Base-by-base conservation (phyloP, 2,329 filamentous ascomycete genomes). In the Emergomyces orientalis region DNA sequence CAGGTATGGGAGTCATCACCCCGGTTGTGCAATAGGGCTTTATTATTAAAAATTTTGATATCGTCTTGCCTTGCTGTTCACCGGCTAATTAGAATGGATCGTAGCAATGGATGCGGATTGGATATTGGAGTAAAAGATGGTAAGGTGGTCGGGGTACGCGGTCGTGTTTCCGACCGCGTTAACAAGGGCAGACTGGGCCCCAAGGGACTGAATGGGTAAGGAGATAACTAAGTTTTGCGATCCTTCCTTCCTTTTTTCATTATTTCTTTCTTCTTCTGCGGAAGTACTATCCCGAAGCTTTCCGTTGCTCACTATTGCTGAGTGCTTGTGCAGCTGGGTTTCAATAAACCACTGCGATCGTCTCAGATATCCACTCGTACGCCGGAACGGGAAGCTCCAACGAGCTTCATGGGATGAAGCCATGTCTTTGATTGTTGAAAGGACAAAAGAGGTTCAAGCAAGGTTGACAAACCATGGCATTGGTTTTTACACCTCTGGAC, bases 401-500 rank as follows among this genome's bases (percentile, higher is more conserved):
- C 69, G 67, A 7, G 71, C 72, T 3, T 68, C 72, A 9, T 76
- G 73, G 75, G 75, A 76, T 55, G 75, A 76, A 64, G 74, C 74
- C 2, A 76, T 76, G 75, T 62, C 63, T n/a, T n/a, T n/a, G n/a
- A n/a, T n/a, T n/a, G n/a, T n/a, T n/a, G n/a, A n/a, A n/a, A n/a
- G n/a, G n/a, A n/a, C n/a, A n/a, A n/a, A n/a, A n/a, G n/a, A n/a
- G n/a, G n/a, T n/a, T n/a, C 67, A 68, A 47, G 60, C 70, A 3
- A 67, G 71, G 14, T 65, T 76, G 34, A 75, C 73, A 0, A 71
- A 70, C 58, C 75, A 76, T 68, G 73, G 71, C 32, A 76, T 76
- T 60, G 74, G 69, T 3, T 76, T 77, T 63, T 76, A 76, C 65
- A 76, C 75, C 11, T 69, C 68, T 25, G 75, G 75, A 1, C 74